Evolutionary conservation across 169 alveolate species (phyloP).

Genomic region (Eimeria zaria): DNA sequence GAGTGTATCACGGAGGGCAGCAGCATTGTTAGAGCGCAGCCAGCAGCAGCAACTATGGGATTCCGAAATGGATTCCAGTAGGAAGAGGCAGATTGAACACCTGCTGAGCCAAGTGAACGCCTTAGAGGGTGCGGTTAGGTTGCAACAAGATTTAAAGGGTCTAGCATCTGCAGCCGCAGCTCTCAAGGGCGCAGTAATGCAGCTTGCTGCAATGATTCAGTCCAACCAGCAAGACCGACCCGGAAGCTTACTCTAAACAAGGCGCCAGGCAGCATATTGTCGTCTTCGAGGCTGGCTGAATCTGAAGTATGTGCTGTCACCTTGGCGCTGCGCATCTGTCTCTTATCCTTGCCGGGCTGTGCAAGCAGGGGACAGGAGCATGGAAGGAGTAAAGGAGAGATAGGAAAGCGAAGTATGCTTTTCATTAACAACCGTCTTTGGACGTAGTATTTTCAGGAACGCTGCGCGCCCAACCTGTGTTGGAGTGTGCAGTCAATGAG

Average conservation of each 20-base stretch:
- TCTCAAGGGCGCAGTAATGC: neutral
- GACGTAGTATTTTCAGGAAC: neutral
- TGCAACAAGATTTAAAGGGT: neutral
- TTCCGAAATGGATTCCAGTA: neutral
- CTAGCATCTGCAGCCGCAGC: neutral
- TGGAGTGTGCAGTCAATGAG: neutral
- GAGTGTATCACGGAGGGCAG: neutral
- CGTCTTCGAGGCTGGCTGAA: neutral
- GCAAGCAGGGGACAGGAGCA: neutral
- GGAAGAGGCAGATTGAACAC: neutral
- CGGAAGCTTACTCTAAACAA: neutral
- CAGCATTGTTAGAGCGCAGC: neutral
- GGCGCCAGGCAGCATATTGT: neutral
- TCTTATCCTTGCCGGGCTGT: neutral
- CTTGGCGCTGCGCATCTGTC: neutral
- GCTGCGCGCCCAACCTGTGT: neutral
- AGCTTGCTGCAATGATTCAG: neutral
- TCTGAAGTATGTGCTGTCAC: neutral
- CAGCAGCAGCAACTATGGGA: neutral
- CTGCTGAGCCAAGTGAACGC: neutral
- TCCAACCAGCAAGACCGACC: neutral
- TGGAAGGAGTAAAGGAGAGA: neutral
- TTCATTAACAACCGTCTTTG: neutral
- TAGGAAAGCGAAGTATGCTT: neutral
- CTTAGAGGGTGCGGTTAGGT: neutral